Evolutionary conservation across 169 alveolate species (phyloP), one percentile per base, ranked within the genome.

Genomic region (Plasmodium chabaudi): DNA sequence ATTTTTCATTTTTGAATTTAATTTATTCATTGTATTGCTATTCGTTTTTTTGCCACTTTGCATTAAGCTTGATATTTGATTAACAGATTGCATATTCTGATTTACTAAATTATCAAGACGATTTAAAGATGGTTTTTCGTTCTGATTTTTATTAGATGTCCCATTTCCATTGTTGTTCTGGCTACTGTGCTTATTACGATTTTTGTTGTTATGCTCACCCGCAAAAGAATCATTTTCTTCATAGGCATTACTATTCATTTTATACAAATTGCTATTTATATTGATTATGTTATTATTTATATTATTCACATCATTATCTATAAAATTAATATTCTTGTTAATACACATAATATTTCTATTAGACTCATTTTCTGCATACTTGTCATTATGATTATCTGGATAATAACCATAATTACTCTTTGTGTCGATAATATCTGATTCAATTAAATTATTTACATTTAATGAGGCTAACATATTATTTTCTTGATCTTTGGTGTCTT

Each of bases 361-460:
- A 17, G 71, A 25, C 15, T 79, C 69, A 21, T 55, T 79, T 51
- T 74, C 67, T 12, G 1, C 51, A 19, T 71, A 51, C 9, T 53
- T 71, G 12, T 34, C 46, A n/a, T 71, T 71, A 55, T 47, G n/a
- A 21, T 71, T 49, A 47, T 19, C 44, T 34, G 60, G 10, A 27
- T 19, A 39, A 17, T 57, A 65, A 6, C 59, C 89, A 49, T 51
- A 79, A 70, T 79, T 79, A 56, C 84, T 79, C 39, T 67, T 79
- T 34, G 56, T 59, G 21, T 79, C 89, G 27, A 79, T 79, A 27
- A 79, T 12, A 67, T 79, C 89, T 4, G 89, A 79, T 44, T 79
- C 89, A 15, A 79, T 79, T 67, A 79, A 79, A 67, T 79, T 79
- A 47, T 79, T 79, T 55, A 79, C 89, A 70, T 79, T 67, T 55